These are phyloP conservation scores for Pythium brachiatum DNA, from an alignment of 352 stramenopile species.

Conservation along the genomic window DNA sequence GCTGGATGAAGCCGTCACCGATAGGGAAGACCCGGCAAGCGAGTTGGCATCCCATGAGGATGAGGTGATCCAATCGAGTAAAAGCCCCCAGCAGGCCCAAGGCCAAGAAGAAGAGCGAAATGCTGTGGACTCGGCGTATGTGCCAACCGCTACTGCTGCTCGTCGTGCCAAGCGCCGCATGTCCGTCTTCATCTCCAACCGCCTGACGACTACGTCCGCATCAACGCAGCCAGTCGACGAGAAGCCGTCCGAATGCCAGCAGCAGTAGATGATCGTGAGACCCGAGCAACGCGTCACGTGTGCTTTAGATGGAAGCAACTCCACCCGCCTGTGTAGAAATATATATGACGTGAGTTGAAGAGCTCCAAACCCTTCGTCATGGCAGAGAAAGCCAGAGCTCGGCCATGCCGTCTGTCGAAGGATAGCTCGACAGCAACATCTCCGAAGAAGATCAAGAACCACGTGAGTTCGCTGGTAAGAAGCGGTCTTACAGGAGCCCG, in stretches of 20 bases:
- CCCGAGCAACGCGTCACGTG: not conserved
- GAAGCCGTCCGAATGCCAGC: constrained; percentile 42
- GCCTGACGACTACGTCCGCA: not conserved
- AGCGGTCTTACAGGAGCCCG: too few relatives aligned
- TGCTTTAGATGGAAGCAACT: not conserved
- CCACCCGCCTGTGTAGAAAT: too few relatives aligned
- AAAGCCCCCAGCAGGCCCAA: not conserved
- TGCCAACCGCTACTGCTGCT: not conserved
- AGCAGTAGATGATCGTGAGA: constrained; percentile 33
- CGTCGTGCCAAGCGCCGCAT: constrained; percentile 25
- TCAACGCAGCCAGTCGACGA: constrained; percentile 12
- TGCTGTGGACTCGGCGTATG: not conserved
- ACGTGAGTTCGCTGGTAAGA: too few relatives aligned
- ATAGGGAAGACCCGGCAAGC: not conserved
- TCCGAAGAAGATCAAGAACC: too few relatives aligned
- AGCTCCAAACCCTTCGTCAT: too few relatives aligned
- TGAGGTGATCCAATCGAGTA: not conserved
- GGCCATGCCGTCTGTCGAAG: too few relatives aligned
- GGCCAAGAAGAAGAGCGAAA: not conserved
- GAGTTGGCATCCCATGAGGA: not conserved
- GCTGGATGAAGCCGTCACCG: constrained; percentile 3
- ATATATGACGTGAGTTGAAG: too few relatives aligned
- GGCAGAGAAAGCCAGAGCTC: too few relatives aligned
- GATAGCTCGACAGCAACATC: too few relatives aligned
- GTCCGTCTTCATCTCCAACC: constrained; percentile 39